Evolutionary conservation across 352 stramenopile species (phyloP), one percentile per base, ranked within the genome.

Genomic region (Phytophthora boehmeriae): DNA sequence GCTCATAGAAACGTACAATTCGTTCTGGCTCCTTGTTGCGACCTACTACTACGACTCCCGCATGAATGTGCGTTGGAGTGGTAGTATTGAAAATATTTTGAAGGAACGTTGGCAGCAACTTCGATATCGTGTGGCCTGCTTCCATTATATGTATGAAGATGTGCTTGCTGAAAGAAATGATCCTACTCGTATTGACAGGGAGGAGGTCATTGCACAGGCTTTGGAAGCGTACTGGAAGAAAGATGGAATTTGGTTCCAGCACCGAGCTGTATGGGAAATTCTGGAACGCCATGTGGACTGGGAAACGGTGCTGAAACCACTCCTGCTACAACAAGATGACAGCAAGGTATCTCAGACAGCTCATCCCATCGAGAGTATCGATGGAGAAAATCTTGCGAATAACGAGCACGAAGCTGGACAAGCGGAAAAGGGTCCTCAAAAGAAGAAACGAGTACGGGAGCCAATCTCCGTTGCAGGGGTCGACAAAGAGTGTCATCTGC

Each of bases 21-120:
- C 45, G 45, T 63, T 63, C 28, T 63, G 55, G 55, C 44, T 57
- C 19, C 36, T 51, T 3, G 55, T 56, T 4, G 56, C 54, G 23
- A 54, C 14, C 16, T 46, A 53, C 17, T 63, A 63, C 27, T 63
- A 49, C 11, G 44, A 54, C 13, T 48, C 54, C 13, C 34, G 11
- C 4, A n/a, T 28, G 6, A 34, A 44, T 11, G 16, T 28, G 28
- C 4, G 10, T 14, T 19, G 8, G 11, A 14, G 13, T 9, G 14
- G 20, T 28, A 28, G 32, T 16, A 45, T 64, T 16, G 46, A 64
- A 17, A n/a, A 10, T 4, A 8, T 52, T 17, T 30, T 64, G 8
- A 52, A 42, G 11, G 22, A 45, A 2, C 17, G 14, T 4, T 63
- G 46, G 55, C 25, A 34, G 1, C 2, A 25, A 2, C 42, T 64